A percentile compares a stretch with the other conserved stretches of the same genome.
phyloP scores from a whole-genome alignment of 2,329 filamentous ascomycete species.

The Diaporthe sp. region DNA sequence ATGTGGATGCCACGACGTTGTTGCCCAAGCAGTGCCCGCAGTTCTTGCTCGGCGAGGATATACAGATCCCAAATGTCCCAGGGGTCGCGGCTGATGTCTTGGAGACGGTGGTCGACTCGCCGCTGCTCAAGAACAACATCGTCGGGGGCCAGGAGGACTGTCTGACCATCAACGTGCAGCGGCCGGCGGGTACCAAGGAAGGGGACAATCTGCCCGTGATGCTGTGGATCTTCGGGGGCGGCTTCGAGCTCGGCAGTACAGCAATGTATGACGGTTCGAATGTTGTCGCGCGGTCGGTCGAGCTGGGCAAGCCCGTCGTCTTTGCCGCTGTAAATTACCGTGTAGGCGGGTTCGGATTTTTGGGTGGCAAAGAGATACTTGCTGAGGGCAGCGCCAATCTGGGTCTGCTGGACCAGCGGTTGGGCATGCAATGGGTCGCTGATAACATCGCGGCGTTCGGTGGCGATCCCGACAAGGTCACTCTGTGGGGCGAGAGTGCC shows the following conservation, averaged over 20 bases:
- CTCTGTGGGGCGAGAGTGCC: conserved; percentile 83
- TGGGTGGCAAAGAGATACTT: conserved; percentile 77
- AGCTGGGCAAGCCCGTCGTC: conserved; percentile 74
- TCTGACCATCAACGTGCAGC: conserved; percentile 71
- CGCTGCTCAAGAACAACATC: conserved; percentile 60
- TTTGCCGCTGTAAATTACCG: conserved; percentile 86
- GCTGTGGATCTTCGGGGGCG: conserved; percentile 80
- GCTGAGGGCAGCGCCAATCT: conserved; percentile 78
- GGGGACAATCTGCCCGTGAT: conserved; percentile 74
- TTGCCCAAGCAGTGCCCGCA: conserved; percentile 81
- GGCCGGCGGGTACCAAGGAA: conserved; percentile 69
- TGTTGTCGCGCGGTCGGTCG: conserved; percentile 62
- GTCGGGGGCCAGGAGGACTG: conserved; percentile 68
- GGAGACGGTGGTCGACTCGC: conserved; percentile 69
- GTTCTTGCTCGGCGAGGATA: conserved; percentile 63
- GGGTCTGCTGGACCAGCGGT: conserved; percentile 79
- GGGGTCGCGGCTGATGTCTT: conserved; percentile 65
- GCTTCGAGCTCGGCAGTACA: conserved; percentile 68
- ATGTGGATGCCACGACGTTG: conserved; percentile 70
- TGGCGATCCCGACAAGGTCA: conserved; percentile 82
- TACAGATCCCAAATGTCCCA: conserved; percentile 52
- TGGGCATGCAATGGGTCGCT: conserved; percentile 81
- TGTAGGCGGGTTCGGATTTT: conserved; percentile 80
- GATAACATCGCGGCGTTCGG: conserved; percentile 85
- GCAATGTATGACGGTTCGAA: conserved; percentile 66